A percentile compares a stretch with the other conserved stretches of the same genome.
Evolutionary conservation across 2,329 filamentous ascomycete species (phyloP).

Genomic region (Pyrenophora teres): DNA sequence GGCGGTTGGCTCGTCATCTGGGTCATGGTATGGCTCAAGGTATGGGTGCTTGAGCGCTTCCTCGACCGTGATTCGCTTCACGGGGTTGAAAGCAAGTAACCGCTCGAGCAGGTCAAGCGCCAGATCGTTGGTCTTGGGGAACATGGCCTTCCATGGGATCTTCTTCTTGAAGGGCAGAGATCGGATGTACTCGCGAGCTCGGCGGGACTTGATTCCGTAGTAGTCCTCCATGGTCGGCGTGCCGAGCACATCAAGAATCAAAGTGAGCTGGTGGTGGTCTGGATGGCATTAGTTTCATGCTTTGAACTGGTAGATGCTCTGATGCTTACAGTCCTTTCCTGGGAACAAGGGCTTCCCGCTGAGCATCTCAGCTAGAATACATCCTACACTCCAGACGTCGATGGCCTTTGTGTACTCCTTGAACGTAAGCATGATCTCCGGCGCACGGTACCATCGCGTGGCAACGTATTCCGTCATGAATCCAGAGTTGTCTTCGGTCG

Average conservation of each 20-base stretch:
- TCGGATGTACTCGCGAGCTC: conserved; percentile 96
- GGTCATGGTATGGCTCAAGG: conserved; percentile 97
- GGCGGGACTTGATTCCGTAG: conserved; percentile 98
- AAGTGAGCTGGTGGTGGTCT: conserved; percentile 97
- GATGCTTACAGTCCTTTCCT: conserved; percentile 86
- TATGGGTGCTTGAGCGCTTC: conserved; percentile 97
- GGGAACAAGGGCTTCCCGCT: conserved; percentile 98
- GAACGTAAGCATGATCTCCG: conserved; percentile 99
- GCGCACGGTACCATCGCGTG: conserved; percentile 97
- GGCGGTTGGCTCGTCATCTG: conserved; percentile 95
- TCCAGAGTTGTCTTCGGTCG: conserved; percentile 98
- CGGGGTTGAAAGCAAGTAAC: conserved; percentile 95
- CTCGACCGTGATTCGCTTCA: conserved; percentile 97
- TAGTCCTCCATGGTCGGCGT: conserved; percentile 99
- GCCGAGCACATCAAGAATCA: conserved; percentile 95
- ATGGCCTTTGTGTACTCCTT: conserved; percentile 99
- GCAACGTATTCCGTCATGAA: conserved; percentile 99
- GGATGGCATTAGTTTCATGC: conserved; percentile 11
- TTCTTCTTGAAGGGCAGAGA: conserved; percentile 99
- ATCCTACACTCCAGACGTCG: conserved; percentile 98
- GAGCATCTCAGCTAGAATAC: conserved; percentile 97
- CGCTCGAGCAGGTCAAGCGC: conserved; percentile 94
- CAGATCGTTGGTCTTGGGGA: conserved; percentile 98
- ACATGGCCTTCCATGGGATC: conserved; percentile 94
- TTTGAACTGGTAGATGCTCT: neutral